Conservation (phyloP, 805 yeast species). For the Sugiyamaella chiloensis region DNA sequence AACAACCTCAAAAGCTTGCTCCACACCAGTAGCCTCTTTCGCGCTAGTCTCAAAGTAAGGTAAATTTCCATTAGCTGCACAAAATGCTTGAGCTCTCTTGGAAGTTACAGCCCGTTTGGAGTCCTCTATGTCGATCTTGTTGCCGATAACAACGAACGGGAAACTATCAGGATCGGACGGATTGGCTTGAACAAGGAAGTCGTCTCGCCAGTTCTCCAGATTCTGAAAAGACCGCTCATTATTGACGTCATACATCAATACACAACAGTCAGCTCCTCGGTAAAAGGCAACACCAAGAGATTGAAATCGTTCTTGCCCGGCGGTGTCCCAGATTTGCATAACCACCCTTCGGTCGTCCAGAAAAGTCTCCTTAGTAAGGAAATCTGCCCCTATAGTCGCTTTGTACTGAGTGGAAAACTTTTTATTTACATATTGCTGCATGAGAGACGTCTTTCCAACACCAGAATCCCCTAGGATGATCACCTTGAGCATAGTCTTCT, state of each 20-base stretch:
- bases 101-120: conserved; percentile 69
- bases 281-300: conserved; percentile 95
- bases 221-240: conserved; percentile 91
- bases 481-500: conserved; percentile 54
- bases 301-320: conserved; percentile 98
- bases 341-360: conserved; percentile 82
- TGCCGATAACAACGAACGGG: conserved; percentile 94
- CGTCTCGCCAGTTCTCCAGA: conserved; percentile 90
- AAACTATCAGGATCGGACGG: conserved; percentile 91
- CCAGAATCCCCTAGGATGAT: conserved; percentile 96
- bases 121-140: conserved; percentile 93
- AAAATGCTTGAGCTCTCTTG: conserved; percentile 59
- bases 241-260: conserved; percentile 91
- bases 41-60: conserved; percentile 98
- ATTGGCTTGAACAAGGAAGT: conserved; percentile 88
- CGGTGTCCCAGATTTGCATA: conserved; percentile 92
- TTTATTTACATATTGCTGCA: conserved; percentile 96
- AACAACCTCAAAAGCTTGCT: conserved; percentile 91
- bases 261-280: conserved; percentile 98
- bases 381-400: conserved; percentile 98
- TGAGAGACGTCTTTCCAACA: conserved; percentile 93
- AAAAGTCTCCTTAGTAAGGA: conserved; percentile 82
- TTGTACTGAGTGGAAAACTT: conserved; percentile 94
- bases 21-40: conserved; percentile 92
- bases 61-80: conserved; percentile 66